Conservation (phyloP, 2,329 filamentous ascomycete species). For the Pseudofabraea citricarpa region DNA sequence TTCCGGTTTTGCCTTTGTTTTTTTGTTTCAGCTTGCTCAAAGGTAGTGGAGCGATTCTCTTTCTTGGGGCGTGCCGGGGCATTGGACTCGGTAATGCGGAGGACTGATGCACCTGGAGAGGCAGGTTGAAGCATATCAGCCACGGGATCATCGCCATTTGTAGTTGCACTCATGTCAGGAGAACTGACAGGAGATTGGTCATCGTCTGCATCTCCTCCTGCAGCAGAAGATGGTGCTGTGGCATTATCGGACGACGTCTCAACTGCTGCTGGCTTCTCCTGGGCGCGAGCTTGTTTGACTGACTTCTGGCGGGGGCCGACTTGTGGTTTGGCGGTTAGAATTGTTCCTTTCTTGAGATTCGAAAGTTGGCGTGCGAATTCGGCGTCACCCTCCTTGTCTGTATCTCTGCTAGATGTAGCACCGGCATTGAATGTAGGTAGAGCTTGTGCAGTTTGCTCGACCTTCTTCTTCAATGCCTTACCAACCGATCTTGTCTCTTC, state of each 20-base stretch:
- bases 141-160: constrained; percentile 54
- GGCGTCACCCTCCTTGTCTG: constrained; percentile 42
- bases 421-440: constrained; percentile 6
- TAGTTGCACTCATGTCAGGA: constrained; percentile 52
- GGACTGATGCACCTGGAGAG: constrained; percentile 62
- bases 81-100: constrained; percentile 69
- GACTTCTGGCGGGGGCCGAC: constrained; percentile 42
- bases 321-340: constrained; percentile 52
- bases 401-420: constrained; percentile 6
- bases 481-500: constrained; percentile 13
- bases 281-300: constrained; percentile 63
- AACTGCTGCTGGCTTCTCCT: constrained; percentile 40
- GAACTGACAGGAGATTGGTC: constrained; percentile 69
- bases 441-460: constrained; percentile 5
- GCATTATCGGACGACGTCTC: constrained; percentile 37
- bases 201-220: constrained; percentile 73
- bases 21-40: constrained; percentile 75
- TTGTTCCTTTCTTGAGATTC: constrained; percentile 63
- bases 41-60: constrained; percentile 49
- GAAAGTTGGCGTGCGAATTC: constrained; percentile 74
- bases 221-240: constrained; percentile 63
- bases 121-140: constrained; percentile 87
- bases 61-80: constrained; percentile 55
- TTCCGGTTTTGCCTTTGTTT: constrained; percentile 91
- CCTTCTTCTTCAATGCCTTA: constrained; percentile 20